Percentiles rank a stretch among this genome's conserved stretches.
phyloP scores from a whole-genome alignment of 257 asterid genomes.

The Jacaranda copaia region DNA sequence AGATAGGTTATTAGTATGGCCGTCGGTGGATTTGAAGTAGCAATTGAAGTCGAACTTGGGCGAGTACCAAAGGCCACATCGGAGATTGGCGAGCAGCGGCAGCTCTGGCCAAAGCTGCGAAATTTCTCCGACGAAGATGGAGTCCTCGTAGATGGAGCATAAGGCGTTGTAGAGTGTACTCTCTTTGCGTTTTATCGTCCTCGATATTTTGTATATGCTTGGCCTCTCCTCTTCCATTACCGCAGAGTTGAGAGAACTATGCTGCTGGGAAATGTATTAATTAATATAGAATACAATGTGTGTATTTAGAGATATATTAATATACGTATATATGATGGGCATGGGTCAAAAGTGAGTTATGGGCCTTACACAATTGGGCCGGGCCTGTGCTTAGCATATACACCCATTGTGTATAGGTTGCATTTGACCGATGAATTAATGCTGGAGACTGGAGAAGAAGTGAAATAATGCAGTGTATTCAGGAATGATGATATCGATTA shows the following conservation, averaged over 20 bases:
- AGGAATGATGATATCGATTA: no score
- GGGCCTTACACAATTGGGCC: no score
- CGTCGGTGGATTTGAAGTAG: conserved; percentile 98
- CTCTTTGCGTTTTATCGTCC: conserved; percentile 78
- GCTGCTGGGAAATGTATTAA: no score
- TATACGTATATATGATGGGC: neutral
- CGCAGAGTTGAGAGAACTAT: neutral
- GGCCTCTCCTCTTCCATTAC: conserved; percentile 57
- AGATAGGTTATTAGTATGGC: conserved; percentile 91
- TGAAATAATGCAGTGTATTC: no score
- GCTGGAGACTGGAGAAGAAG: no score
- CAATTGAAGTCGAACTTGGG: conserved; percentile 67
- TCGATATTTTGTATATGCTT: conserved; percentile 71
- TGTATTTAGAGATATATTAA: no score
- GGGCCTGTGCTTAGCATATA: no score
- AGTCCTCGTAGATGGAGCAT: conserved; percentile 91
- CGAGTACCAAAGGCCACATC: conserved; percentile 96
- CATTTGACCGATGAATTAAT: no score
- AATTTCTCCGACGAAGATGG: conserved; percentile 89
- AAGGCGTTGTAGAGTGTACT: conserved; percentile 82
- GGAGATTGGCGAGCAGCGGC: conserved; percentile 90
- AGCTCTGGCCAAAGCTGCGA: conserved; percentile 89
- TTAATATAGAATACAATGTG: no score
- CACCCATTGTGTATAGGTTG: no score
- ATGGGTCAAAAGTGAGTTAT: neutral